Evolutionary conservation across 768 basidiomycete species (phyloP).

Genomic region (Tricholoma furcatifolium): DNA sequence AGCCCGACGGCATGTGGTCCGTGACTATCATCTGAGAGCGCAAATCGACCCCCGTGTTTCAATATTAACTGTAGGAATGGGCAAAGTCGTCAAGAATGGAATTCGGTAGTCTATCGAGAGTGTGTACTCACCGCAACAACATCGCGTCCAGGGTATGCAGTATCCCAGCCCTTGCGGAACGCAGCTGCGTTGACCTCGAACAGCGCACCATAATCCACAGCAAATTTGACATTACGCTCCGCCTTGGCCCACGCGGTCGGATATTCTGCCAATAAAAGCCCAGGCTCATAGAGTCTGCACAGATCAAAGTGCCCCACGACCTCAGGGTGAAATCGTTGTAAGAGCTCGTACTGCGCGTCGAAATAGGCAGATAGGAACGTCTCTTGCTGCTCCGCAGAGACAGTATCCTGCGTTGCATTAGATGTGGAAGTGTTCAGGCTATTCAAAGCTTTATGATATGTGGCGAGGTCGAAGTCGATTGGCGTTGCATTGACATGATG

Average conservation of each 20-base stretch:
- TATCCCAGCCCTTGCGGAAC: constrained; percentile 86
- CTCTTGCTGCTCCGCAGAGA: constrained; percentile 29
- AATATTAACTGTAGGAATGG: constrained; percentile 58
- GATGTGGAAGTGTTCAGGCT: constrained; percentile 30
- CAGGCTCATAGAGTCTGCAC: constrained; percentile 80
- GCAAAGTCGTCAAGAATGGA: background rate
- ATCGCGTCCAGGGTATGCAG: constrained; percentile 81
- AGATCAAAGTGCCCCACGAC: constrained; percentile 94
- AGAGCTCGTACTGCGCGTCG: constrained; percentile 76
- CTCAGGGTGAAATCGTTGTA: constrained; percentile 76
- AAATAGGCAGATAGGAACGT: constrained; percentile 71
- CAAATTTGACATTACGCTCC: constrained; percentile 72
- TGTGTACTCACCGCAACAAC: constrained; percentile 57
- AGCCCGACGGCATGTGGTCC: constrained; percentile 85
- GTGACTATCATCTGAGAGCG: constrained; percentile 95
- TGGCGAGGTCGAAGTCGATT: constrained; percentile 86
- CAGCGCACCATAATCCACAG: constrained; percentile 79
- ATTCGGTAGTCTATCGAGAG: constrained; percentile 3
- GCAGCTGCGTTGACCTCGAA: constrained; percentile 95
- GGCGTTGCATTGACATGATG: constrained; percentile 88
- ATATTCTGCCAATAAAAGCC: constrained; percentile 51
- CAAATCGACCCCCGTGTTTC: constrained; percentile 67
- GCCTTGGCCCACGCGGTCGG: constrained; percentile 62
- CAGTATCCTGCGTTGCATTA: constrained; percentile 16
- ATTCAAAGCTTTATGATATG: constrained; percentile 61